Base-by-base conservation (phyloP, 805 yeast genomes). In the Cyberlindnera xylosilytica region DNA sequence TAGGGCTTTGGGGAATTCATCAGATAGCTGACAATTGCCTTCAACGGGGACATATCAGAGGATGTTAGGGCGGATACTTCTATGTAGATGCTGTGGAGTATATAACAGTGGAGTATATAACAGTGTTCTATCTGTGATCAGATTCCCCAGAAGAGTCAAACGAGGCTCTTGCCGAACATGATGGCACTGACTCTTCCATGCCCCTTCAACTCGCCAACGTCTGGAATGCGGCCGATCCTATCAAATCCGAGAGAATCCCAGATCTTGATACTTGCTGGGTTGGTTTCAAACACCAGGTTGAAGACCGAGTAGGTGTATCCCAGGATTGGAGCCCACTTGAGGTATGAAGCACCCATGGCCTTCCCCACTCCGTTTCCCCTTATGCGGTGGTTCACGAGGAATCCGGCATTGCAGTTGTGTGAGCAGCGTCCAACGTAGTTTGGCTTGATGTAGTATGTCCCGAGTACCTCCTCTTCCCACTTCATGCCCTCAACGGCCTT, bases 171-270 rank as follows among this genome's bases (percentile, higher is more conserved):
- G 6, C 96, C 96, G 57, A 67, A 90, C 53, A 87, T 74, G 27
- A 78, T 69, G 6, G 97, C 97, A 49, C 87, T 93, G 1, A 86
- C 83, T 8, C 77, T 74, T 19, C 75, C 71, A 26, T 70, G 59
- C 1, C 90, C 93, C 53, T 81, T 83, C 46, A 89, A 64, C 3
- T 73, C 67, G 0, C 85, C 97, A 0, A 81, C 96, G n/a, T 77
- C 76, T 40, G 81, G 81, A 12, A 90, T 69, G 13, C 69, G 65
- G 0, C 97, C 97, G 29, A 87, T 80, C 38, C 88, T 67, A 12
- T 84, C 83, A 53, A 89, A 90, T 2, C 95, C 95, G 20, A 90
- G 69, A 1, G 68, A 52, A 38, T 89, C 96, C 97, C 98, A 90
- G 41, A 86, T 83, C 54, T 66, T 73, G 53, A 70, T 60, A 54